Conservation (phyloP, 306 rosid species). For the Dalbergia cochinchinensis region DNA sequence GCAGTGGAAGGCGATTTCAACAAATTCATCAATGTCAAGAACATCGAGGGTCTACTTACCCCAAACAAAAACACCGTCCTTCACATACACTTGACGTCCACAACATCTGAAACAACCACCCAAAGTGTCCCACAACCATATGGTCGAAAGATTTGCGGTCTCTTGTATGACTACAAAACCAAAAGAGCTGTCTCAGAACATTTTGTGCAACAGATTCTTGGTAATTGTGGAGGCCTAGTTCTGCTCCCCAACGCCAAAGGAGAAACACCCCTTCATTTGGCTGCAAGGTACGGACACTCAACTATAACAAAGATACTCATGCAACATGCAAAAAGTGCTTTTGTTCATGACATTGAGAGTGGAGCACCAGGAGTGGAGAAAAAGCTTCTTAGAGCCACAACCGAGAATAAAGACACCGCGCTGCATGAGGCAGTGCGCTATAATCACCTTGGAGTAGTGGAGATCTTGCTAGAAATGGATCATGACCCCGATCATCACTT, state of each 20-base stretch:
- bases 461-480: not conserved
- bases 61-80: slow-evolving; percentile 32
- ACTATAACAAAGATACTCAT: not conserved
- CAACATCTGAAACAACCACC: not conserved
- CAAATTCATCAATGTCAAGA: not conserved
- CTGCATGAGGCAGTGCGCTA: slow-evolving; percentile 29
- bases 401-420: not conserved
- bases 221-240: not conserved
- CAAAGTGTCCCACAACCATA: not conserved
- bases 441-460: not conserved
- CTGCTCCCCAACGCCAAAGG: not conserved
- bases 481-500: no score
- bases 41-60: not conserved
- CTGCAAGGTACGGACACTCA: slow-evolving; percentile 31
- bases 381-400: slow-evolving; percentile 4
- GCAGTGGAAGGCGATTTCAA: not conserved
- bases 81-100: slow-evolving; percentile 16
- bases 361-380: not conserved
- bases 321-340: not conserved
- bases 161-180: not conserved
- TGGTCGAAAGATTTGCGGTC: no score
- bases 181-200: not conserved
- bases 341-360: not conserved
- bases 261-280: slow-evolving; percentile 24
- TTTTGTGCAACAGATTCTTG: not conserved